Evolutionary conservation across 805 yeast genomes (phyloP).

Genomic region (Hanseniaspora thailandica): DNA sequence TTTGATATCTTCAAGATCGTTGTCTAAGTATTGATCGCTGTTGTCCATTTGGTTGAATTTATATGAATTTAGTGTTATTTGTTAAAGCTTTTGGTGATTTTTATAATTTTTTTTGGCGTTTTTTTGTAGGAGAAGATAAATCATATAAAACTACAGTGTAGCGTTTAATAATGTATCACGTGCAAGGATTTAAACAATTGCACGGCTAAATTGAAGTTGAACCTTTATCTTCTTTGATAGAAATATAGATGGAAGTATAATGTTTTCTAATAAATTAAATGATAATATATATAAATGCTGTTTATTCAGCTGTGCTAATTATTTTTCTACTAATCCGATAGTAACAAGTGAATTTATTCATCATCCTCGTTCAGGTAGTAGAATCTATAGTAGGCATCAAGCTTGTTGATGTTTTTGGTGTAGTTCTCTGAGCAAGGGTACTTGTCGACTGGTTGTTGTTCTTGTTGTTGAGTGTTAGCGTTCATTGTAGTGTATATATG

Average conservation of each 20-base stretch:
- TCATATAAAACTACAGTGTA: no score
- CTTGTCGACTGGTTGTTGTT: background rate
- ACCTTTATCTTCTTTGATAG: no score
- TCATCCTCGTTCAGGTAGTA: constrained; percentile 9
- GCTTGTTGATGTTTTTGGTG: background rate
- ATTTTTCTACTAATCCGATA: no score
- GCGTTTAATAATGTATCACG: no score
- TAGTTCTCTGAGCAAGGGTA: constrained; percentile 11
- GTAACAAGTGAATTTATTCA: background rate
- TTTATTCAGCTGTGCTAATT: no score
- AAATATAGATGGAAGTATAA: no score
- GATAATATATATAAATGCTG: no score
- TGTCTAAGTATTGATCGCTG: background rate
- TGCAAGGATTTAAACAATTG: no score
- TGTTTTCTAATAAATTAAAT: no score
- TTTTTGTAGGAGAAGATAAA: background rate
- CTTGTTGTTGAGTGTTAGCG: background rate
- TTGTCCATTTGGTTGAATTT: background rate
- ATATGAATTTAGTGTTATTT: background rate
- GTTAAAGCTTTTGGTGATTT: background rate
- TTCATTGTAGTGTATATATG: background rate
- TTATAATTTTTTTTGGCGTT: background rate
- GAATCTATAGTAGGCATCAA: constrained; percentile 11
- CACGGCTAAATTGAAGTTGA: no score
- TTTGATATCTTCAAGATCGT: constrained; percentile 8